Percentiles rank a stretch among this genome's conserved stretches.
Conservation (phyloP, 2,329 filamentous ascomycete genomes). For the Amylocarpus encephaloides region DNA sequence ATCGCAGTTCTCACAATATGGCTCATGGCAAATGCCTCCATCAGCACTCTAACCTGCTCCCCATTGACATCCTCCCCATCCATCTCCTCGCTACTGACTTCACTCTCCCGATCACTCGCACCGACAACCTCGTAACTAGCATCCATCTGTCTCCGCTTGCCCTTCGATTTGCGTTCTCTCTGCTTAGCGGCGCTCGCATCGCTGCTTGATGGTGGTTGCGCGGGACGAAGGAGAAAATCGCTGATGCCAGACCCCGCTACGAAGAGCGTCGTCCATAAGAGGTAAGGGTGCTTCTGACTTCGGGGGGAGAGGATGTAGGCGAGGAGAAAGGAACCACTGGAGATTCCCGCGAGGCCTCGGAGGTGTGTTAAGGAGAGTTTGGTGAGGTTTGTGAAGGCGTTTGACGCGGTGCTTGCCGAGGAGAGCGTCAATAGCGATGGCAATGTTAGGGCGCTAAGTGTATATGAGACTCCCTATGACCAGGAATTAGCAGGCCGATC, state of each 20-base stretch:
- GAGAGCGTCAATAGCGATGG: constrained; percentile 77
- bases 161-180: constrained; percentile 21
- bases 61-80: constrained; percentile 50
- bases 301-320: constrained; percentile 73
- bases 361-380: constrained; percentile 58
- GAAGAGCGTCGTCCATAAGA: constrained; percentile 75
- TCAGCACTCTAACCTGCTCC: constrained; percentile 52
- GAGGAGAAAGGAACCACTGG: constrained; percentile 65
- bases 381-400: constrained; percentile 63
- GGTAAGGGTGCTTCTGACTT: constrained; percentile 75
- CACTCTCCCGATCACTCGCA: constrained; percentile 36
- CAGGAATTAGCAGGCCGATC: neutral
- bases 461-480: constrained; percentile 77
- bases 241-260: constrained; percentile 47
- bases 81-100: constrained; percentile 43
- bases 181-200: neutral
- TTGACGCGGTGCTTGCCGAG: constrained; percentile 63
- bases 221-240: constrained; percentile 22
- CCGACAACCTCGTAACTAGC: constrained; percentile 65
- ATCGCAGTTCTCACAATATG: constrained; percentile 49
- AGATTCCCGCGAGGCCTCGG: constrained; percentile 60
- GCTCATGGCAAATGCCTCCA: constrained; percentile 49
- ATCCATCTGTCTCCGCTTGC: constrained; percentile 45
- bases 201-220: constrained; percentile 2
- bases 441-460: constrained; percentile 69